Evolutionary conservation across 2,329 filamentous ascomycete genomes (phyloP).

Genomic region (Septoria petroselini): DNA sequence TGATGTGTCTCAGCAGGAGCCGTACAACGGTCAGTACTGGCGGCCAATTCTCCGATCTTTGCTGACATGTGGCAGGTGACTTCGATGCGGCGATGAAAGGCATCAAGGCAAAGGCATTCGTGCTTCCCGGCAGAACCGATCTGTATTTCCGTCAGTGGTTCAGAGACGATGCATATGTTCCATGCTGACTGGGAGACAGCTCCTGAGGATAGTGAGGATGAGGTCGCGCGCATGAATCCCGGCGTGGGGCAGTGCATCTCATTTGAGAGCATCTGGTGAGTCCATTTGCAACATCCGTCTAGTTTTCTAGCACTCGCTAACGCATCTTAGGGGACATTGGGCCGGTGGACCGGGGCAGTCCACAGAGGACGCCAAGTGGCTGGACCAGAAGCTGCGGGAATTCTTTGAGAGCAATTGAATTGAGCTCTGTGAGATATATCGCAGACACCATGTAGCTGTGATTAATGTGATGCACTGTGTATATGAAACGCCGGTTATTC

Average conservation of each 20-base stretch:
- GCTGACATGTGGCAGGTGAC: conserved; percentile 33
- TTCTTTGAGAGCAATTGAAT: conserved; percentile 46
- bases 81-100: conserved; percentile 56
- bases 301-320: too few species aligned
- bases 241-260: conserved; percentile 54
- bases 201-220: conserved; percentile 73
- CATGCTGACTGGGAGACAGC: conserved; percentile 37
- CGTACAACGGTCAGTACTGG: conserved; percentile 53
- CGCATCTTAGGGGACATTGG: conserved; percentile 56
- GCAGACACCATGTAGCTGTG: neutral
- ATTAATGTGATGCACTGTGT: too few species aligned
- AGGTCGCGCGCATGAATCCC: conserved; percentile 61
- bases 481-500: too few species aligned
- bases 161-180: neutral
- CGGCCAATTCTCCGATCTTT: neutral
- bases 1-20: conserved; percentile 65
- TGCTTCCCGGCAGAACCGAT: conserved; percentile 70
- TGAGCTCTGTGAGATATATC: neutral
- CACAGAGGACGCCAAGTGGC: conserved; percentile 67
- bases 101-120: conserved; percentile 70
- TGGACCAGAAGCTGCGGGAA: conserved; percentile 59
- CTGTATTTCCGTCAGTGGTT: conserved; percentile 66
- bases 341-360: conserved; percentile 65
- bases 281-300: too few species aligned
- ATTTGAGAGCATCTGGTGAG: conserved; percentile 50